Evolutionary conservation across 768 basidiomycete genomes (phyloP).

Genomic region (Leccinum arenicola): DNA sequence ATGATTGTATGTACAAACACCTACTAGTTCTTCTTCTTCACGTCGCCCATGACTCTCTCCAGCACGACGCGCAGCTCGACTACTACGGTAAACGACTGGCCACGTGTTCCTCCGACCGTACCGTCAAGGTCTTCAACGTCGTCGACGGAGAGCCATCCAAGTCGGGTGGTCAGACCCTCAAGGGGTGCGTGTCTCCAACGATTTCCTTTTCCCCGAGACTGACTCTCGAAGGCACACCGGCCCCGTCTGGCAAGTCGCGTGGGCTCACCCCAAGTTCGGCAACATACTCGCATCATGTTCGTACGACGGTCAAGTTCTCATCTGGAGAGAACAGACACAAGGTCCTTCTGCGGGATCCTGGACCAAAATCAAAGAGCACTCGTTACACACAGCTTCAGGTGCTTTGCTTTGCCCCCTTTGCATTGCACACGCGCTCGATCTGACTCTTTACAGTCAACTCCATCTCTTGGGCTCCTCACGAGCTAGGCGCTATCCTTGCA

Average conservation of each 20-base stretch:
- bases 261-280: constrained; percentile 98
- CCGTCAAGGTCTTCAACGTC: constrained; percentile 93
- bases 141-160: constrained; percentile 81
- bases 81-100: constrained; percentile 97
- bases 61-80: constrained; percentile 98
- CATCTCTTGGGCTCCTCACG: constrained; percentile 97
- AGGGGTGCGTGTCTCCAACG: constrained; percentile 55
- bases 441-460: constrained; percentile 72
- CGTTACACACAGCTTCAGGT: constrained; percentile 92
- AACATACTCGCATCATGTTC: constrained; percentile 97
- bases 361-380: constrained; percentile 96
- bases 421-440: background rate
- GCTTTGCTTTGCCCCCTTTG: constrained; percentile 20
- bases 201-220: background rate
- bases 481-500: constrained; percentile 93
- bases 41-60: background rate
- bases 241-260: constrained; percentile 97
- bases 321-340: constrained; percentile 87
- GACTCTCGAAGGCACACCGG: constrained; percentile 73
- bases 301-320: constrained; percentile 96
- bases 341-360: constrained; percentile 62
- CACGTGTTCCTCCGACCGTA: constrained; percentile 94
- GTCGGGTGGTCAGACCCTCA: constrained; percentile 68
- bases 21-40: background rate
- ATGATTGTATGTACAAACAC: constrained; percentile 72